Percentiles rank a stretch among this genome's conserved stretches.
phyloP scores from a whole-genome alignment of 2,329 filamentous ascomycete species.

The Arthrobotrys iridis region DNA sequence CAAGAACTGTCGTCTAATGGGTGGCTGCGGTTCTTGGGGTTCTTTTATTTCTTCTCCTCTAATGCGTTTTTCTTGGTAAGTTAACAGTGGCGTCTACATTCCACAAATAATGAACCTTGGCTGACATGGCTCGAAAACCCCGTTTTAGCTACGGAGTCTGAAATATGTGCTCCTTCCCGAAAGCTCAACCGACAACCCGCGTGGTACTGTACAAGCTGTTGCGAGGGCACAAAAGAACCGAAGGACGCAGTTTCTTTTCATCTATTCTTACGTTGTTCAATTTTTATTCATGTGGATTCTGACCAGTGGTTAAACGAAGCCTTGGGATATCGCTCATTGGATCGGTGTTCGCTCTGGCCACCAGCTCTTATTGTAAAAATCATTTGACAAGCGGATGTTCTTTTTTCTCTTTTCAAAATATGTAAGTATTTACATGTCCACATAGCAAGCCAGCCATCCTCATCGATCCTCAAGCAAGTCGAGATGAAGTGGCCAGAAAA shows the following conservation, averaged over 20 bases:
- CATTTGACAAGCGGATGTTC: neutral
- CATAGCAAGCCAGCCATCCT: neutral
- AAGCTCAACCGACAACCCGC: conserved; percentile 72
- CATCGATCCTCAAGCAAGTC: neutral
- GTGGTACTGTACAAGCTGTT: conserved; percentile 73
- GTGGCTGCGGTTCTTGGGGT: conserved; percentile 87
- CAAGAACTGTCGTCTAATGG: conserved; percentile 66
- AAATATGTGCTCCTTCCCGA: conserved; percentile 96
- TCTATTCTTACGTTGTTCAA: conserved; percentile 94
- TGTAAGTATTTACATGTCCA: conserved; percentile 37
- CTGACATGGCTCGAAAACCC: conserved; percentile 11
- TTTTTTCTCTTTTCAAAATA: neutral
- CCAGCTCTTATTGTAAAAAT: neutral
- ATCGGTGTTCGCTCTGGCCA: neutral
- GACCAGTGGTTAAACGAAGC: conserved; percentile 62
- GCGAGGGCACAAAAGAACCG: conserved; percentile 86
- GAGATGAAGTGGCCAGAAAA: neutral
- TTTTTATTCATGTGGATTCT: conserved; percentile 92
- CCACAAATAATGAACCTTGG: conserved; percentile 37
- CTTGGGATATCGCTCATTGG: neutral
- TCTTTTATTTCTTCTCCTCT: conserved; percentile 89
- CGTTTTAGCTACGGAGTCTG: conserved; percentile 85
- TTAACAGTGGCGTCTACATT: conserved; percentile 38
- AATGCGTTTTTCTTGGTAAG: conserved; percentile 94
- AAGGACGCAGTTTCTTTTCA: conserved; percentile 88